A percentile compares a stretch with the other conserved stretches of the same genome.
These are phyloP conservation scores for Leishmania aethiopica DNA, from an alignment of 208 protist genomes.

Conservation along the genomic window DNA sequence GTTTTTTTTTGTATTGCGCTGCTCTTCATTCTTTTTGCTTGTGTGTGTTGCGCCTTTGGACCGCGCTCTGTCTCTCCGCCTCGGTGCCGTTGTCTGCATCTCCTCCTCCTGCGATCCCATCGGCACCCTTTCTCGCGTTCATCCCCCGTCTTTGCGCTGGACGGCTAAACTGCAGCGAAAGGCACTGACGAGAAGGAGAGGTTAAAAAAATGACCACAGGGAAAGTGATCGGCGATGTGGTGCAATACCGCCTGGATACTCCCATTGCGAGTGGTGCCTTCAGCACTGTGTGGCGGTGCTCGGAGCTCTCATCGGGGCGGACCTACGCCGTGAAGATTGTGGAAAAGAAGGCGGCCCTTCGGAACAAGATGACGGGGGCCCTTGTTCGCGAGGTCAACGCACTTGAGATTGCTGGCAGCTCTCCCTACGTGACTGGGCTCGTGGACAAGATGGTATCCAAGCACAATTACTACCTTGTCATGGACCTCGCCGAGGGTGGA, in stretches of 20 bases:
- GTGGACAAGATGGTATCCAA: constrained; percentile 80
- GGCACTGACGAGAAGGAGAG: not conserved
- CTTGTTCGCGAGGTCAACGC: constrained; percentile 74
- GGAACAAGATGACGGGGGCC: constrained; percentile 61
- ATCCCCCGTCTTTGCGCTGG: not conserved
- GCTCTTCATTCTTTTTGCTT: not conserved
- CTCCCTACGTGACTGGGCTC: constrained; percentile 57
- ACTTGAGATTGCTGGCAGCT: constrained; percentile 53
- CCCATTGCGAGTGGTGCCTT: constrained; percentile 76
- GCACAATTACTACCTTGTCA: constrained; percentile 85
- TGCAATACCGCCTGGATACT: constrained; percentile 65
- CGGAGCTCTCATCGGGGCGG: constrained; percentile 34
- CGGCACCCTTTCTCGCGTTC: not conserved
- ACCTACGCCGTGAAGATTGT: constrained; percentile 80
- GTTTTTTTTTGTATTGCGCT: constrained; percentile 10
- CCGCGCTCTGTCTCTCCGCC: not conserved
- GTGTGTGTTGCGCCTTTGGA: not conserved
- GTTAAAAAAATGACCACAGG: constrained; percentile 34
- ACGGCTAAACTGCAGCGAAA: not conserved
- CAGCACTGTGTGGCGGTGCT: constrained; percentile 83
- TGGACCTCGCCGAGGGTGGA: constrained; percentile 77
- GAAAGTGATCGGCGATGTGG: constrained; percentile 61
- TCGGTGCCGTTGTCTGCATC: not conserved
- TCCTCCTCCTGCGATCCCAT: not conserved
- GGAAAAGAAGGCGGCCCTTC: constrained; percentile 38